Evolutionary conservation across 768 basidiomycete species (phyloP).

Genomic region (Tricholoma flavovirens): DNA sequence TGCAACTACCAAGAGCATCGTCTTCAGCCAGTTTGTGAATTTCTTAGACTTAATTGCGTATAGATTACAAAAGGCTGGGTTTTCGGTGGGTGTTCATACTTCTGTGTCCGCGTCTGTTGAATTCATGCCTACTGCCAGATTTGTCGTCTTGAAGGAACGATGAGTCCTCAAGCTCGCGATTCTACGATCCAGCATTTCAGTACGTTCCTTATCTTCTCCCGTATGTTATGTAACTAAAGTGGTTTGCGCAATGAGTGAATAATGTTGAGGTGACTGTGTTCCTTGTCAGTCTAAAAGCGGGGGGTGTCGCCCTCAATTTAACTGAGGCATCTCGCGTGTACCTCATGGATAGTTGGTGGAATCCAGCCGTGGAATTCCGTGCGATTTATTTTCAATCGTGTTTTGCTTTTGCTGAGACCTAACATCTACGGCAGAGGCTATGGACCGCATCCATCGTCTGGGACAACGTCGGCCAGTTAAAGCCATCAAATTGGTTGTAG

Average conservation of each 20-base stretch:
- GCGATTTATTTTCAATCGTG: constrained; percentile 24
- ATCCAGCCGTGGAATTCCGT: constrained; percentile 93
- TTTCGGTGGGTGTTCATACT: constrained; percentile 52
- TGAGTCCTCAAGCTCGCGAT: constrained; percentile 95
- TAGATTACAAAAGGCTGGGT: constrained; percentile 86
- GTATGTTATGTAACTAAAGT: background rate
- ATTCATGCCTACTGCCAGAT: constrained; percentile 40
- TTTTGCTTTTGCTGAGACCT: background rate
- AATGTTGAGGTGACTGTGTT: constrained; percentile 96
- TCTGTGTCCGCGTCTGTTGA: background rate
- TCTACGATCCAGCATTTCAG: constrained; percentile 94
- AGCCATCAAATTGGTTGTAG: constrained; percentile 90
- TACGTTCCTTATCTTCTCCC: constrained; percentile 29
- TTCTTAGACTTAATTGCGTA: constrained; percentile 93
- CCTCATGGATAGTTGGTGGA: constrained; percentile 99
- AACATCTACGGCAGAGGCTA: constrained; percentile 58
- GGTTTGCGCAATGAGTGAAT: constrained; percentile 50
- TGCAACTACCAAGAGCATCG: constrained; percentile 90
- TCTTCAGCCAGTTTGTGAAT: constrained; percentile 94
- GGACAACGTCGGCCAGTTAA: constrained; percentile 93
- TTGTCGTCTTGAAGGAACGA: constrained; percentile 92
- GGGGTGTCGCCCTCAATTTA: constrained; percentile 87
- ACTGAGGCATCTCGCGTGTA: constrained; percentile 92
- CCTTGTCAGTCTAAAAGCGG: constrained; percentile 92
- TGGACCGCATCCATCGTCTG: constrained; percentile 95